Base-by-base conservation (phyloP, 169 alveolate species). In the Haemoproteus tartakovskyi region DNA sequence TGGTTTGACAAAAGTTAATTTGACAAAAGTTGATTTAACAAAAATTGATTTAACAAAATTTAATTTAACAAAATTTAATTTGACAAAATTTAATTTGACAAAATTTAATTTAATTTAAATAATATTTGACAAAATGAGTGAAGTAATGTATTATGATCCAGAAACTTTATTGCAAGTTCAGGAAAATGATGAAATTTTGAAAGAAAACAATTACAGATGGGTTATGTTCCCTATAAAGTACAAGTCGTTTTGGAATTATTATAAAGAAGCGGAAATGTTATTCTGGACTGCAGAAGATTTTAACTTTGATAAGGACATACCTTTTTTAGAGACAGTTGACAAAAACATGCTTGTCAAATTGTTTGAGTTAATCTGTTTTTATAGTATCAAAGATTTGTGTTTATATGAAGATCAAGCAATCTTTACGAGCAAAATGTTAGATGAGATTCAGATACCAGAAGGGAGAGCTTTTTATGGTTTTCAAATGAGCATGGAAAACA, bases 381-480 rank as follows among this genome's bases (percentile, higher is more conserved):
- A 78, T 38, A 80, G 79, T 52, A 22, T 16, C 33, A 74, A 78
- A 50, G 84, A 74, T 24, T 27, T 74, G 16, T 78, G 57, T 21
- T 30, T 74, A 11, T 46, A 59, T 16, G 78, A 74, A 11, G 84
- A 54, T 33, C 83, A 85, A 22, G 80, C 87, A 22, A 41, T 86
- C 29, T 56, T 90, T 5, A 88, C 95, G 36, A 85, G 94, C 81
- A 92, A 89, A 62, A 87, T 95, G 87, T 64, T 92, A 60, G 86
- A 92, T 26, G 96, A 93, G 40, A 90, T 92, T 21, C 92, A 95
- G 62, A 85, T 94, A 21, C 98, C 98, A 9, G 98, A 95, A 64
- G 97, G 96, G 8, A 79, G 98, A 63, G 95, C 96, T 45, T 95
- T 92, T 87, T 95, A 94, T 81, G 97, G 98, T 30, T 95, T 95